Percentiles rank a stretch among this genome's conserved stretches.
These are phyloP conservation scores for Malus hybrid DNA, from an alignment of 331 rosid species.

Conservation along the genomic window DNA sequence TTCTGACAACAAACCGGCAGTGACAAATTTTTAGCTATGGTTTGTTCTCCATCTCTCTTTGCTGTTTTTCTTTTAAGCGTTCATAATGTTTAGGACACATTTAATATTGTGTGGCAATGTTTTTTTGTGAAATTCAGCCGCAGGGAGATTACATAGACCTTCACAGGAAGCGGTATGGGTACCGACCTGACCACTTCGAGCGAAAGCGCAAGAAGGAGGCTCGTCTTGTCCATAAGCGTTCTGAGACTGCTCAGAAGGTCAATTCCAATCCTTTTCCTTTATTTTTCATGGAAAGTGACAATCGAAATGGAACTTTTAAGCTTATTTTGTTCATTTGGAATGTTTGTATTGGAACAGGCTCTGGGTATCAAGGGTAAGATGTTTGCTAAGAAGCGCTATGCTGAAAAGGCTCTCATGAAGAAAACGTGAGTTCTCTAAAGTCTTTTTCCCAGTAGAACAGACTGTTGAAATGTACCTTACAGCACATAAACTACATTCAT, in stretches of 20 bases:
- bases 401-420: constrained; percentile 85
- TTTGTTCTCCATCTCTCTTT: neutral
- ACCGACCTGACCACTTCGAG: constrained; percentile 70
- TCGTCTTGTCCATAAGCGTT: constrained; percentile 72
- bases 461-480: neutral
- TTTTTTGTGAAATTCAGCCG: constrained; percentile 41
- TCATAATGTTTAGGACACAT: neutral
- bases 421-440: constrained; percentile 53
- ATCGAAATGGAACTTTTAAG: neutral
- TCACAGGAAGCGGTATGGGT: constrained; percentile 76
- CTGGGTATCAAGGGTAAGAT: constrained; percentile 84
- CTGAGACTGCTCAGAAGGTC: constrained; percentile 81
- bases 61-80: neutral
- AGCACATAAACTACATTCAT: neutral
- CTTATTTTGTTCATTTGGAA: neutral
- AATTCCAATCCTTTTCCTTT: neutral
- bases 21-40: constrained; percentile 4
- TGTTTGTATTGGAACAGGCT: constrained; percentile 35
- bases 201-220: constrained; percentile 94
- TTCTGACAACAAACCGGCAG: neutral
- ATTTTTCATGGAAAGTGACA: neutral
- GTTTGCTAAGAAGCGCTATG: constrained; percentile 81
- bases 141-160: constrained; percentile 96
- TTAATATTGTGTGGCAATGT: neutral
- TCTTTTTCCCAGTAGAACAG: neutral